Evolutionary conservation across 2,329 filamentous ascomycete genomes (phyloP).

Genomic region (Elsinoe batatas): DNA sequence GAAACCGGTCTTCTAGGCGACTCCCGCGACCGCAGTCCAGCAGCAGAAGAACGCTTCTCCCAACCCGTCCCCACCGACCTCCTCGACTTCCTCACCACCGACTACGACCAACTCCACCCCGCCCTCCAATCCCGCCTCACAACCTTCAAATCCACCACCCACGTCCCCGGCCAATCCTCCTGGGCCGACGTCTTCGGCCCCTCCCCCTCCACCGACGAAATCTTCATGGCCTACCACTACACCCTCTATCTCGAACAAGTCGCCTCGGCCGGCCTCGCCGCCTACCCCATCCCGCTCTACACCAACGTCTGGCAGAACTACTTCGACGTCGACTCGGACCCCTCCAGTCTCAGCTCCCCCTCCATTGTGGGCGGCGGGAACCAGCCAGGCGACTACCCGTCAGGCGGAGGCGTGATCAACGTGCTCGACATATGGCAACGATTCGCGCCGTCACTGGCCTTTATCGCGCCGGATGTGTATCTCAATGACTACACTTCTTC

Average conservation of each 20-base stretch:
- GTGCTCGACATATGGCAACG: conserved; percentile 38
- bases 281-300: conserved; percentile 36
- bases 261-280: conserved; percentile 32
- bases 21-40: conserved; percentile 37
- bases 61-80: conserved; percentile 30
- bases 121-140: conserved; percentile 16
- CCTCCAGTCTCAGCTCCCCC: conserved; percentile 22
- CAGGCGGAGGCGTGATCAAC: conserved; percentile 35
- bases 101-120: not conserved
- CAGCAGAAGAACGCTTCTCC: conserved; percentile 35
- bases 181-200: conserved; percentile 36
- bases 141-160: conserved; percentile 23
- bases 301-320: conserved; percentile 41
- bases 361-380: conserved; percentile 35
- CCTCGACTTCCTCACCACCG: conserved; percentile 22
- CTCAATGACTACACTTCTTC: conserved; percentile 39
- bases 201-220: conserved; percentile 31
- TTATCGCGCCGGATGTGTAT: conserved; percentile 41
- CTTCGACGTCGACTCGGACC: conserved; percentile 26
- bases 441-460: conserved; percentile 36
- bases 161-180: conserved; percentile 17
- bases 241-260: conserved; percentile 34
- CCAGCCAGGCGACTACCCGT: conserved; percentile 39
- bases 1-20: conserved; percentile 45
- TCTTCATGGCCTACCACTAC: conserved; percentile 42